Evolutionary conservation across 1,284 basidiomycete genomes (phyloP).

Genomic region (Neolentinus lepideus): DNA sequence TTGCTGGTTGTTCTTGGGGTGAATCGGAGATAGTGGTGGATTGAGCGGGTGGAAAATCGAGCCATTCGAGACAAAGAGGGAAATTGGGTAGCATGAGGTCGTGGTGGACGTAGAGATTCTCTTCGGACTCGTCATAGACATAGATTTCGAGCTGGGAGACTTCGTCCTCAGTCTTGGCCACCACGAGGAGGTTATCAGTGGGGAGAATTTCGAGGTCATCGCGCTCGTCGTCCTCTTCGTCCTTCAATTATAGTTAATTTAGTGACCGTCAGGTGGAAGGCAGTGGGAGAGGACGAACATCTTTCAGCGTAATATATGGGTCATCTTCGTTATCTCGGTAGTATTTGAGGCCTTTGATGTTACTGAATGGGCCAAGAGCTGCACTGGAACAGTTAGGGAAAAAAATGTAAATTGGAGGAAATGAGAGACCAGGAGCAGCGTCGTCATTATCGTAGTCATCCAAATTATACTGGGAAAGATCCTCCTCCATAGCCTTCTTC

Average conservation of each 20-base stretch:
- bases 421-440: constrained; percentile 46
- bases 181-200: constrained; percentile 88
- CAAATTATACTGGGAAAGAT: constrained; percentile 87
- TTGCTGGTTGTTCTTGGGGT: constrained; percentile 25
- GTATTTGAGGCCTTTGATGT: constrained; percentile 92
- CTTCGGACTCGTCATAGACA: constrained; percentile 88
- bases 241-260: constrained; percentile 26
- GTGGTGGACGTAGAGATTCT: constrained; percentile 95
- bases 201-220: constrained; percentile 88
- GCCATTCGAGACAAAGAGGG: constrained; percentile 98
- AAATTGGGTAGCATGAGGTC: constrained; percentile 97
- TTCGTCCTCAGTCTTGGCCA: constrained; percentile 96
- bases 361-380: constrained; percentile 89
- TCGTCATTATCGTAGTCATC: constrained; percentile 93
- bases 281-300: constrained; percentile 46
- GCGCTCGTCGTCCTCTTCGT: constrained; percentile 79
- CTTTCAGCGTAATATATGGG: constrained; percentile 95
- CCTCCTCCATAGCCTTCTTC: constrained; percentile 47
- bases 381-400: constrained; percentile 9
- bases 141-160: constrained; percentile 95
- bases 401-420: neutral
- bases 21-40: constrained; percentile 33
- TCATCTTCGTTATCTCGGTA: constrained; percentile 92
- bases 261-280: neutral
- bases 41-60: constrained; percentile 81